Percentiles rank a stretch among this genome's conserved stretches.
These are phyloP conservation scores for Boechera divaricarpa DNA, from an alignment of 345 rosid genomes.

Conservation along the genomic window DNA sequence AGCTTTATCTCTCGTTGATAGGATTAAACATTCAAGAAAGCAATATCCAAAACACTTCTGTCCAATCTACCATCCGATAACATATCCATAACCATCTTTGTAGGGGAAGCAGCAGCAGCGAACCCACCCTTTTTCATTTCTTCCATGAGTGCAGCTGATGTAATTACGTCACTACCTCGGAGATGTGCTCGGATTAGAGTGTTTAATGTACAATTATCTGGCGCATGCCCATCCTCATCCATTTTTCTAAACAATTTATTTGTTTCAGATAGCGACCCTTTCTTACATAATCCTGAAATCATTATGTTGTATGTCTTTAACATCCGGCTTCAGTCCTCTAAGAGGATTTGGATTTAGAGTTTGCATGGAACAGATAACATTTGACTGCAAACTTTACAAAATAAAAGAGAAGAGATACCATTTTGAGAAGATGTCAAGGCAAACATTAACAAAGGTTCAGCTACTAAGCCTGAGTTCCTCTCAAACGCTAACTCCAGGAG, in stretches of 20 bases:
- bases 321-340: slow-evolving; percentile 36
- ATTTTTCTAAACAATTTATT: slow-evolving; percentile 21
- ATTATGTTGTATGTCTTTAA: slow-evolving; percentile 16
- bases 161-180: slow-evolving; percentile 3
- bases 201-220: slow-evolving; percentile 28
- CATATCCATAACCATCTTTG: neutral
- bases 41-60: neutral
- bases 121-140: slow-evolving; percentile 17
- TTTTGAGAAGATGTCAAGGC: neutral
- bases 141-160: slow-evolving; percentile 8
- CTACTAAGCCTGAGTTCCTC: neutral
- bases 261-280: slow-evolving; percentile 27
- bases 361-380: neutral
- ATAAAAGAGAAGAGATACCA: neutral
- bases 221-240: slow-evolving; percentile 25
- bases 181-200: slow-evolving; percentile 17
- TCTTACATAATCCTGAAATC: slow-evolving; percentile 37
- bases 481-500: neutral
- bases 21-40: neutral
- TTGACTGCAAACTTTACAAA: neutral
- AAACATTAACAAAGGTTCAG: neutral
- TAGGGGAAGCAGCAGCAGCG: neutral
- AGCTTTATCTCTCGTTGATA: slow-evolving; percentile 3
- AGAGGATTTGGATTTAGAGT: neutral
- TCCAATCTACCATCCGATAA: neutral